Evolutionary conservation across 177 flowering plant species (phyloP), one percentile per base, ranked within the genome.

Genomic region (Tripterygium wilfordii): DNA sequence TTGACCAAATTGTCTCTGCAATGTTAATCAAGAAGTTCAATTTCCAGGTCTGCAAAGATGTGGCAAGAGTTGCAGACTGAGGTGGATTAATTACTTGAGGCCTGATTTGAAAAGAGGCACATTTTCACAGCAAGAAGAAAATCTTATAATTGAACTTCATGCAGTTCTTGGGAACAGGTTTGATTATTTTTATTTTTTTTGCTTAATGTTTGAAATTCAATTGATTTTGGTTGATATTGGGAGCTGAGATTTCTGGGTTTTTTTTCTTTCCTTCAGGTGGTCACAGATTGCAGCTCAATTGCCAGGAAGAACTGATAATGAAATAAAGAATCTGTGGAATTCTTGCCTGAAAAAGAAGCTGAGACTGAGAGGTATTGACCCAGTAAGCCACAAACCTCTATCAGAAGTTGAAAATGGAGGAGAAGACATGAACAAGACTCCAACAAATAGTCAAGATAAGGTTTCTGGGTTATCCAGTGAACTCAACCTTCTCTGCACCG

Each of bases 81-180:
- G 75, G 45, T 70, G 75, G 75, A 66, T 65, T 42, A 70, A 70
- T 45, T 70, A 70, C 60, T 42, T 70, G 51, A 66, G 71, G 57
- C 75, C 75, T 48, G 75, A 66, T 51, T 62, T 70, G 60, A 70
- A 66, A 42, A 55, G 75, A 53, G 75, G 75, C 41, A 50, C 68
- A 55, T 70, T 70, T 46, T 63, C 68, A 4, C 56, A 43, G 18
- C 58, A 68, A 9, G 72, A 68, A 53, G 72, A 68, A 44, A 48
- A 48, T 15, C 62, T 60, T 22, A 68, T 68, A 3, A 56, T 68
- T 48, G 68, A 64, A 29, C 68, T 68, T 26, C 72, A 68, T 62
- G 64, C 58, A 8, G 59, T 56, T 31, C 57, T 68, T 10, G 72
- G 72, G 4, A 68, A 68, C 39, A 68, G 68, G 72, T 68, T 27